Conservation (phyloP, 2,329 filamentous ascomycete genomes). For the Stenocarpella maydis region DNA sequence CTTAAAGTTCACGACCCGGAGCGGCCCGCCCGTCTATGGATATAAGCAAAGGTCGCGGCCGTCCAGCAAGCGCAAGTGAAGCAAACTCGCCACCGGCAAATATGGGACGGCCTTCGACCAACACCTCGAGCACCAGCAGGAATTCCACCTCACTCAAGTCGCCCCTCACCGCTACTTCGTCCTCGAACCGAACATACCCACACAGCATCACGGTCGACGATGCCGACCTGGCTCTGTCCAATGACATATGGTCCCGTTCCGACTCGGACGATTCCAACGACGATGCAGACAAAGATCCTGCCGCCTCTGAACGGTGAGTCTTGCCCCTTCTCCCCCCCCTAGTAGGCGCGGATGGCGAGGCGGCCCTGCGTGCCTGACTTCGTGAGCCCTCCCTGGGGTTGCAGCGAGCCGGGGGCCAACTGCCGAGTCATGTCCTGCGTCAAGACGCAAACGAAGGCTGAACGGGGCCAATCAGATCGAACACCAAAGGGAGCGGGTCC, state of each 20-base stretch:
- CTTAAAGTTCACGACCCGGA: conserved; percentile 7
- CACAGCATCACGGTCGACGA: conserved; percentile 32
- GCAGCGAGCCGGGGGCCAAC: neutral
- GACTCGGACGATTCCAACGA: conserved; percentile 40
- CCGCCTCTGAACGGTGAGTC: conserved; percentile 22
- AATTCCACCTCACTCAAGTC: conserved; percentile 21
- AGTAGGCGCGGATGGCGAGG: conserved; percentile 16
- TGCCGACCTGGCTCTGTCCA: conserved; percentile 1
- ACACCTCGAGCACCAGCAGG: conserved; percentile 16
- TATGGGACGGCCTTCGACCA: conserved; percentile 25
- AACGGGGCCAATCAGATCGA: conserved; percentile 16
- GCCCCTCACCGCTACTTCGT: conserved; percentile 37
- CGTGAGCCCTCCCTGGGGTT: neutral
- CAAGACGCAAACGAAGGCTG: neutral
- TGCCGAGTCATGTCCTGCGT: conserved; percentile 14
- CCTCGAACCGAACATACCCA: conserved; percentile 31
- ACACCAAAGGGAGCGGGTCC: conserved; percentile 24
- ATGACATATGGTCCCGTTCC: conserved; percentile 38
- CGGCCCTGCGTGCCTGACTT: conserved; percentile 13
- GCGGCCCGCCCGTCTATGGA: conserved; percentile 23
- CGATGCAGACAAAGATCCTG: conserved; percentile 4
- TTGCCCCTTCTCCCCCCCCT: neutral
- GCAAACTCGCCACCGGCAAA: conserved; percentile 3
- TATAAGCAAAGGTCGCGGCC: conserved; percentile 12
- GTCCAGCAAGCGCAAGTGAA: conserved; percentile 17